Evolutionary conservation across 805 yeast genomes (phyloP).

Genomic region (Kodamaea laetipori): DNA sequence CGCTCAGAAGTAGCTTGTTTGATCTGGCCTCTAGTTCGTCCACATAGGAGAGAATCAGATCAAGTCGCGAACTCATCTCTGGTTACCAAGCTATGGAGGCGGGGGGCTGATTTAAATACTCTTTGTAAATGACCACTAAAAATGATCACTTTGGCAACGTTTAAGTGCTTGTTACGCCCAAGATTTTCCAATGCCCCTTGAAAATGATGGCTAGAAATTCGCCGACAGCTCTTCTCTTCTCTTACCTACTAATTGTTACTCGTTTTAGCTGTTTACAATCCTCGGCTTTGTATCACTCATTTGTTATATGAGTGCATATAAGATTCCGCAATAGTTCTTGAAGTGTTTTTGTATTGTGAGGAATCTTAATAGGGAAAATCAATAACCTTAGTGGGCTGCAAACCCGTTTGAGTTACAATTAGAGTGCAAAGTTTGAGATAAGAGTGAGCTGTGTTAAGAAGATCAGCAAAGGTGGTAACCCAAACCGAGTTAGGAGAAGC

Average conservation of each 20-base stretch:
- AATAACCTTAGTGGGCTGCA: slow-evolving; percentile 8
- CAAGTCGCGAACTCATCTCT: slow-evolving; percentile 24
- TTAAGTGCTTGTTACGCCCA: background rate
- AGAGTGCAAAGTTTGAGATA: too few species aligned
- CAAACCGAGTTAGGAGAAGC: too few species aligned
- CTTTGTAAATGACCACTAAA: background rate
- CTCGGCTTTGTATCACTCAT: slow-evolving; percentile 8
- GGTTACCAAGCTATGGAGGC: slow-evolving; percentile 2
- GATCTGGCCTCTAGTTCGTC: slow-evolving; percentile 35
- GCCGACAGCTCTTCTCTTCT: background rate
- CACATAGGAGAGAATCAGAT: slow-evolving; percentile 33
- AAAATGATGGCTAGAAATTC: too few species aligned
- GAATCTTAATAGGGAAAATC: slow-evolving; percentile 10
- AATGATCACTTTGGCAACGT: background rate
- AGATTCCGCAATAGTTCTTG: background rate
- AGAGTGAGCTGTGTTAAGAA: too few species aligned
- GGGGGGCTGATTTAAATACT: background rate
- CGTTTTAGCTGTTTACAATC: slow-evolving; percentile 12
- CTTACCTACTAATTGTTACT: slow-evolving; percentile 3
- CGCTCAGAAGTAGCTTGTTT: slow-evolving; percentile 22
- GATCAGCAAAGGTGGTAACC: too few species aligned
- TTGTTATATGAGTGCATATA: slow-evolving; percentile 5
- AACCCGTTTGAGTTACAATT: too few species aligned
- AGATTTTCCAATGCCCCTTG: too few species aligned
- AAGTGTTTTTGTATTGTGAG: background rate